Base-by-base conservation (phyloP, 169 alveolate genomes). In the Miamiensis avidus region DNA sequence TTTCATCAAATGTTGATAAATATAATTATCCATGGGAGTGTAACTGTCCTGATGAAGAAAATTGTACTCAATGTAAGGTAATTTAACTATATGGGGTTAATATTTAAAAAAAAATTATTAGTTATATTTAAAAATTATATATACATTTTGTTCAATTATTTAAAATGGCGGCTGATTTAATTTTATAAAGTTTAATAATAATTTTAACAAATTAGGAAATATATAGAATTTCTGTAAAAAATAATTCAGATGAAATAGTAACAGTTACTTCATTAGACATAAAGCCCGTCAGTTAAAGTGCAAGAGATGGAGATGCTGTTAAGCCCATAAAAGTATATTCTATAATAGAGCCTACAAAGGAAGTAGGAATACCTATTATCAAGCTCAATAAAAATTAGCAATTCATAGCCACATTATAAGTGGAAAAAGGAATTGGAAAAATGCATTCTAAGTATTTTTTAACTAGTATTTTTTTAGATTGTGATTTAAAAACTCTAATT, bases 371-470 rank as follows among this genome's bases (percentile, higher is more conserved):
- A 32, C 98, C 99, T 31, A 96, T 98, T 64, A 97, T 98, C 4
- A 98, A 98, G 79, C 94, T 98, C 31, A 96, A 97, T 79, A 96
- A 97, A 83, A 98, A 97, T 75, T 98, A 98, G 91, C 89, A 97
- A 31, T 89, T 98, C 79, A 96, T 97, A 93, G 93, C 97, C 96
- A 96, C 97, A 83, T 88, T 97, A 88, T 97, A 98, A 31, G 99
- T 99, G 0, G 94, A 97, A 75, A 98, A 98, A 93, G 99, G 99
- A 28, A 96, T 98, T 30, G 99, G 99, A 4, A 98, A 98, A 89
- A 96, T 96, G 91, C 99, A 98, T 93, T 99, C 99, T 1, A 98
- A 98, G 69, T 49, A 49, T 11, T 4, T 20, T 11, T 11, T 11
- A 49, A 11, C 26, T 11, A 11, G 4, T 49, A 49, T 49, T 49